A percentile compares a stretch with the other conserved stretches of the same genome.
Conservation (phyloP, 75 land plant genomes). For the Sequoia sempervirens region DNA sequence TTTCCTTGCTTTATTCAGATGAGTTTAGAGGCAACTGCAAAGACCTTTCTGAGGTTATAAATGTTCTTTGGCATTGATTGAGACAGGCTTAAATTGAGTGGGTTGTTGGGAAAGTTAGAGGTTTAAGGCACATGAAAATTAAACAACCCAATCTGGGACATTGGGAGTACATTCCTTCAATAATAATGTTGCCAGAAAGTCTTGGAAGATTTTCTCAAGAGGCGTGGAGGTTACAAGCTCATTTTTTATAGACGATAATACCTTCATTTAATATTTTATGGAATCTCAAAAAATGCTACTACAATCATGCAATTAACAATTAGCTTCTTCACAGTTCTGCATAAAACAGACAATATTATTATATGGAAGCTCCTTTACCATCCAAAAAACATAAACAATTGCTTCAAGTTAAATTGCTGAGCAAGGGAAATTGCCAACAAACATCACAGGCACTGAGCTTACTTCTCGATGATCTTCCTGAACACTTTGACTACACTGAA, state of each 20-base stretch:
- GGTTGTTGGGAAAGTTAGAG: too few relatives aligned
- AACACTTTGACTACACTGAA: slow-evolving; percentile 93
- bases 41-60: too few relatives aligned
- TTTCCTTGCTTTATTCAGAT: too few relatives aligned
- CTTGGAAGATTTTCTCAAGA: not conserved
- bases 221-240: not conserved
- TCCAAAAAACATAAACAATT: slow-evolving; percentile 1
- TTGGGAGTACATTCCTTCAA: too few relatives aligned
- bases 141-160: too few relatives aligned
- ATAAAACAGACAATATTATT: not conserved
- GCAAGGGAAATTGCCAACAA: not conserved
- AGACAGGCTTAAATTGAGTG: too few relatives aligned
- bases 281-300: not conserved
- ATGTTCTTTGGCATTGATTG: too few relatives aligned
- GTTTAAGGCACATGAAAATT: too few relatives aligned
- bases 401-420: not conserved
- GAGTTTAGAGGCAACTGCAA: too few relatives aligned
- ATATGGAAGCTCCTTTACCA: not conserved
- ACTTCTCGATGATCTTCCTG: slow-evolving; percentile 99
- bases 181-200: too few relatives aligned
- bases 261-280: too few relatives aligned
- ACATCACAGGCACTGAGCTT: slow-evolving; percentile 14
- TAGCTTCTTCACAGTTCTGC: not conserved
- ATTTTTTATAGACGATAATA: too few relatives aligned
- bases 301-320: not conserved